Evolutionary conservation across 1,139 yeast genomes (phyloP), one percentile per base, ranked within the genome.

Genomic region (Scheffersomyces cryptocercus): DNA sequence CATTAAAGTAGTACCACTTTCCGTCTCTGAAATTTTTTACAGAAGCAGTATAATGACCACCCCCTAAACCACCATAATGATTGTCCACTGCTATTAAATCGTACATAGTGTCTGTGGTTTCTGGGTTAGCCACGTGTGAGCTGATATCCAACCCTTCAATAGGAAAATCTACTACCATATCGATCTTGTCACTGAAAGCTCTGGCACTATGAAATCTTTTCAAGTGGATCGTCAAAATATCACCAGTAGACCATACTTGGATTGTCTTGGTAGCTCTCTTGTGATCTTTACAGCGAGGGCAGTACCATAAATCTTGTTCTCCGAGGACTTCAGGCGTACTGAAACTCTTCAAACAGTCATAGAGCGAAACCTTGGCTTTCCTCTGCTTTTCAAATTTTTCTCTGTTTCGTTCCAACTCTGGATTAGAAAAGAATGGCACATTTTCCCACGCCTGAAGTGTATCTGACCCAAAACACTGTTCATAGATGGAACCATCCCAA

Each of bases 1-100:
- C 99, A 61, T 93, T 93, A 64, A 77, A 93, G 59, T 89, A 87
- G 61, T 90, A 90, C 98, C 99, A 93, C 51, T 82, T 74, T 28
- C 70, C 68, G 56, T 88, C 96, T 39, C 82, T 73, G 63, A 83
- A 85, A 58, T 91, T 91, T 62, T 85, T 85, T 1, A 81, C 97
- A 54, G 82, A 85, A 0, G 98, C 89, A 1, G 99, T 93, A 62
- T 93, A 93, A 67, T 93, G 99, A 3, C 99, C 99, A 6, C 99
- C 99, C 1, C 98, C 98, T 29, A 93, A 73, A 0, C 98, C 97
- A 43, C 99, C 99, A 61, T 77, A 91, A 61, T 93, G 99, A 62
- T 91, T 91, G 61, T 91, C 98, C 24, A 93, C 97, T 0, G 95
- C 98, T 56, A 88, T 77, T 53, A 93, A 71, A 61, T 93, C 99